Base-by-base conservation (phyloP, 257 asterid genomes). In the Knoxia roxburghii region DNA sequence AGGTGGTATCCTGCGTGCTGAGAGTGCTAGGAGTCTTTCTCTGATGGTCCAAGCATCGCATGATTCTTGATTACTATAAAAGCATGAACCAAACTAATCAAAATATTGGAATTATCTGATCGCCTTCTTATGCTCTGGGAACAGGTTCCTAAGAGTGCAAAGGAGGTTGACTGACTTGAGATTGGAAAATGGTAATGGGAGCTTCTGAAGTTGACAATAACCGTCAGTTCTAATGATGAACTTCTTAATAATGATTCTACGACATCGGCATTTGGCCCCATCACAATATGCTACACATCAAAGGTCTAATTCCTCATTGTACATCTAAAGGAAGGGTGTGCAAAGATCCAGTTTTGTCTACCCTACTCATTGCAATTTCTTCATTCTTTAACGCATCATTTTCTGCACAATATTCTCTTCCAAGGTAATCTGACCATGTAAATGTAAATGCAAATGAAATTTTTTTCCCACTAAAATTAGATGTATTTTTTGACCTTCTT, bases 1-100 rank as follows among this genome's bases (percentile, higher is more conserved):
- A 80, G 95, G 88, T 77, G 95, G 82, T 72, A 78, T 68, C 73
- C 71, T 77, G 82, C 90, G 83, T n/a, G 74, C 87, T 43, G 91
- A 89, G 72, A 83, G 84, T 80, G 77, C 85, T 82, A 89, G 80
- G 84, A 83, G 82, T 74, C 69, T 86, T 56, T 72, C 88, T 77
- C 78, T 83, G 84, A 73, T 80, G 87, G 85, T 83, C 75, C 88
- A 79, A 76, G 87, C 85, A 78, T 72, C 87, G 78, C 89, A 68
- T 72, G 84, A 80, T 82, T 84, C 81, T 68, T 79, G 85, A 82
- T 78, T 82, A 68, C 74, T 72, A 58, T 76, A 76, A 77, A 72
- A 62, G n/a, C 75, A 78, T 64, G 79, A 77, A 72, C 53, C 73
- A 41, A 75, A 71, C 40, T 48, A 69, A 68, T 77, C 78, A 50